Evolutionary conservation across 1,139 yeast genomes (phyloP).

Genomic region (Candida sp.): DNA sequence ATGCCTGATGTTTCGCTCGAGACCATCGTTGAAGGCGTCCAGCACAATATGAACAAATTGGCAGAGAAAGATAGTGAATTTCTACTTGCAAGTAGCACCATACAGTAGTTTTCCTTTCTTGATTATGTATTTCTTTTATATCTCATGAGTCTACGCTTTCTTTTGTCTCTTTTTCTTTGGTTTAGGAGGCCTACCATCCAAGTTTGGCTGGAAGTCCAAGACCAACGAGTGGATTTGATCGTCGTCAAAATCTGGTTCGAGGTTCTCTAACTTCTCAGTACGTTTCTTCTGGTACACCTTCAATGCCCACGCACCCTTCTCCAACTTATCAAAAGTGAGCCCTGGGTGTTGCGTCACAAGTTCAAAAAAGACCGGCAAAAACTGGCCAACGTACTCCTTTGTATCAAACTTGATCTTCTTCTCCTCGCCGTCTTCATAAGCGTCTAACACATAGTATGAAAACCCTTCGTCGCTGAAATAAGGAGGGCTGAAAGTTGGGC

Average conservation of each 20-base stretch:
- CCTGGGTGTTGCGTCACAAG: conserved; percentile 15
- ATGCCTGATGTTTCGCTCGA: conserved; percentile 17
- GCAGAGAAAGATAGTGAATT: conserved; percentile 25
- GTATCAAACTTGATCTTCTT: conserved; percentile 43
- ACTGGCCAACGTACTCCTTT: conserved; percentile 45
- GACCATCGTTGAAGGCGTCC: conserved; percentile 34
- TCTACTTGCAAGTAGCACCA: conserved; percentile 11
- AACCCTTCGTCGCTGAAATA: conserved; percentile 55
- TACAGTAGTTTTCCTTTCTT: conserved; percentile 1
- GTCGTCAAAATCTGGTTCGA: conserved; percentile 24
- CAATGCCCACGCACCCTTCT: conserved; percentile 44
- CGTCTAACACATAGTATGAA: conserved; percentile 35
- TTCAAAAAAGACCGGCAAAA: conserved; percentile 26
- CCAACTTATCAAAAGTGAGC: conserved; percentile 24
- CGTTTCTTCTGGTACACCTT: conserved; percentile 30
- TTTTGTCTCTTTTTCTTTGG: conserved; percentile 9
- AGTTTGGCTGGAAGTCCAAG: conserved; percentile 6
- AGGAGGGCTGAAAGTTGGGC: conserved; percentile 37
- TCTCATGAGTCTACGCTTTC: conserved; percentile 12
- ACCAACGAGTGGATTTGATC: conserved; percentile 12
- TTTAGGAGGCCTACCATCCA: background rate
- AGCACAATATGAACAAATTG: conserved; percentile 28
- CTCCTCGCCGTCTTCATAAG: conserved; percentile 23
- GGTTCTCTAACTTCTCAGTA: conserved; percentile 27
- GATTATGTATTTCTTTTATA: conserved; percentile 8